Evolutionary conservation across 495 filamentous ascomycete species (phyloP).

Genomic region (Tuber brumale): DNA sequence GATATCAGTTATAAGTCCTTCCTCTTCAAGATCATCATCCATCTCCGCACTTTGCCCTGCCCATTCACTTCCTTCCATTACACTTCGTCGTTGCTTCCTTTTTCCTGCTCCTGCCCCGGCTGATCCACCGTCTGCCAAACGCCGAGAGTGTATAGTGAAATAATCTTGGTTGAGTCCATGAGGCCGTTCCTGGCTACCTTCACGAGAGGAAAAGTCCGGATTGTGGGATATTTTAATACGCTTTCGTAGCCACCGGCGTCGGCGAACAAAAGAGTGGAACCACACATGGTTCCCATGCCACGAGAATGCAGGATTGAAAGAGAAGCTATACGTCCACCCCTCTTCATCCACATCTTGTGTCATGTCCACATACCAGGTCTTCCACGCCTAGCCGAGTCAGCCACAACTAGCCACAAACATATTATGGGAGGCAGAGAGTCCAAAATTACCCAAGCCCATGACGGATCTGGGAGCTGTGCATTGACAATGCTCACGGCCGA

Average conservation of each 20-base stretch:
- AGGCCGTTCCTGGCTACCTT: constrained; percentile 35
- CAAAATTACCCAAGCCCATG: constrained; percentile 68
- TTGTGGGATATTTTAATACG: constrained; percentile 58
- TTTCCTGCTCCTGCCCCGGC: constrained; percentile 14
- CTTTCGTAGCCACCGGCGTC: constrained; percentile 80
- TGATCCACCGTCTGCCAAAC: constrained; percentile 5
- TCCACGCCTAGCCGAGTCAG: constrained; percentile 54
- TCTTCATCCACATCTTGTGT: constrained; percentile 81
- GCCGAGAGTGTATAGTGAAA: constrained; percentile 64
- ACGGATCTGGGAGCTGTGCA: constrained; percentile 88
- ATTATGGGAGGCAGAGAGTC: not conserved
- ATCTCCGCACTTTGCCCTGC: constrained; percentile 26
- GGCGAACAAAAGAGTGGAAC: constrained; percentile 86
- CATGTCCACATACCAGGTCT: constrained; percentile 88
- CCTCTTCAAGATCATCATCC: constrained; percentile 34
- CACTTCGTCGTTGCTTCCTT: constrained; percentile 24
- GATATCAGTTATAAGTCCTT: constrained; percentile 60
- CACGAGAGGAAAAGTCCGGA: constrained; percentile 27
- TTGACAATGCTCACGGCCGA: constrained; percentile 82
- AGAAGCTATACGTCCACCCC: constrained; percentile 92
- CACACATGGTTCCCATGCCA: constrained; percentile 91
- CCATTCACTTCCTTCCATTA: constrained; percentile 32
- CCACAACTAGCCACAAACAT: not conserved
- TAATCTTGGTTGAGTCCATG: constrained; percentile 75
- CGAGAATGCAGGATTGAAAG: constrained; percentile 64